Conservation (phyloP, 495 filamentous ascomycete species). For the Halenospora varia region DNA sequence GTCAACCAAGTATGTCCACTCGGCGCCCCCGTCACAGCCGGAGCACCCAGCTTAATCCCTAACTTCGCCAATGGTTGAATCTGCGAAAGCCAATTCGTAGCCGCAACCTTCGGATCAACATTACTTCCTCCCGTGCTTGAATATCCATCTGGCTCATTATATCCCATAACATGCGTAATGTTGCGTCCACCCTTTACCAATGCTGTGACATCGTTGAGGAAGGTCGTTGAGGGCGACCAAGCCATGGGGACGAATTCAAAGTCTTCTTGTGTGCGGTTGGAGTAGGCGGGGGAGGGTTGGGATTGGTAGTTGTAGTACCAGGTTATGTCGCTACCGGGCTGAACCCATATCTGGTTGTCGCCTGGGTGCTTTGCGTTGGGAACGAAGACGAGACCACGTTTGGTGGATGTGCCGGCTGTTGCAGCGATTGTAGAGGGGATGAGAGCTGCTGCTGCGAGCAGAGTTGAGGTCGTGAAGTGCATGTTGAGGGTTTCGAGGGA, state of each 20-base stretch:
- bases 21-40: constrained; percentile 51
- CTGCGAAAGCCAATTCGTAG: constrained; percentile 59
- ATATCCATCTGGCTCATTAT: constrained; percentile 70
- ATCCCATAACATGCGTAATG: constrained; percentile 61
- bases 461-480: constrained; percentile 9
- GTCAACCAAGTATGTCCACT: constrained; percentile 60
- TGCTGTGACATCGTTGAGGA: constrained; percentile 46
- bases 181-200: constrained; percentile 50
- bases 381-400: constrained; percentile 68
- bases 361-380: constrained; percentile 39
- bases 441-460: constrained; percentile 21
- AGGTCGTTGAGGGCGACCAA: constrained; percentile 51
- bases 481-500: constrained; percentile 5
- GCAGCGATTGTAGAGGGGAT: constrained; percentile 24
- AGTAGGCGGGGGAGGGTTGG: constrained; percentile 46
- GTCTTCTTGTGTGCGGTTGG: constrained; percentile 31
- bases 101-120: constrained; percentile 53
- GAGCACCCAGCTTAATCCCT: constrained; percentile 54
- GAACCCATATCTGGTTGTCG: constrained; percentile 60
- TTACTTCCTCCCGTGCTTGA: constrained; percentile 50
- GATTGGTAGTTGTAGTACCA: constrained; percentile 81
- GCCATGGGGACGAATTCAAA: constrained; percentile 81
- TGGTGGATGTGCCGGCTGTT: constrained; percentile 43
- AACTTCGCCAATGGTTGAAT: constrained; percentile 58
- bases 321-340: constrained; percentile 50